Evolutionary conservation across 495 filamentous ascomycete genomes (phyloP).

Genomic region (Clavariopsis aquatica): DNA sequence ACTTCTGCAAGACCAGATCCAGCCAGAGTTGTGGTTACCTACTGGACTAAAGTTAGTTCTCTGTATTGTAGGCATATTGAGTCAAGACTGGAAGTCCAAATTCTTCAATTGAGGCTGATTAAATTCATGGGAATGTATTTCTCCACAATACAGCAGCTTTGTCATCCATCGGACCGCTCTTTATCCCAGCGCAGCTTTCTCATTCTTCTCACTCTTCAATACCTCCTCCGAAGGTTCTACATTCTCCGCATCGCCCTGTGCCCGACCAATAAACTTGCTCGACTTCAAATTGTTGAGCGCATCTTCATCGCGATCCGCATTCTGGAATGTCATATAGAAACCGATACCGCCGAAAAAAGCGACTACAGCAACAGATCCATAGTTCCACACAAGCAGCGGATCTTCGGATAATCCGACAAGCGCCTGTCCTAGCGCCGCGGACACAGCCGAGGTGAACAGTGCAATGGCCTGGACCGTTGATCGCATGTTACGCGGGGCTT

Average conservation of each 20-base stretch:
- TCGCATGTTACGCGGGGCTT: constrained; percentile 35
- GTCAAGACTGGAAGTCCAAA: too few relatives aligned
- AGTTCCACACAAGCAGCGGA: constrained; percentile 54
- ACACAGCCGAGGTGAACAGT: constrained; percentile 21
- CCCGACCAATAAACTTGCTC: constrained; percentile 9
- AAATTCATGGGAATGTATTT: background rate
- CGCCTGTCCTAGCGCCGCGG: constrained; percentile 24
- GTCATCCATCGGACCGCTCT: background rate
- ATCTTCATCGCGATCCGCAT: constrained; percentile 65
- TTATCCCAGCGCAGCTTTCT: constrained; percentile 3
- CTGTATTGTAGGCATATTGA: too few relatives aligned
- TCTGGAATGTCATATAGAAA: constrained; percentile 64
- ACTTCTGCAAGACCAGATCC: too few relatives aligned
- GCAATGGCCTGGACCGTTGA: constrained; percentile 17
- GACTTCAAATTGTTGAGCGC: constrained; percentile 52
- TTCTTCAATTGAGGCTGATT: background rate
- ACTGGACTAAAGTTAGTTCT: too few relatives aligned
- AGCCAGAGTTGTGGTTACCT: too few relatives aligned
- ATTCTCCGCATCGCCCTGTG: constrained; percentile 9
- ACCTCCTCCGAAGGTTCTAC: background rate
- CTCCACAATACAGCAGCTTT: background rate
- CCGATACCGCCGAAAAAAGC: constrained; percentile 58
- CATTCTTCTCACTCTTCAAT: background rate
- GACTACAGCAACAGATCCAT: constrained; percentile 63
- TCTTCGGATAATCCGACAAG: constrained; percentile 24